Conservation (phyloP, 768 basidiomycete species). For the Boletus pseudo-olivaceus region DNA sequence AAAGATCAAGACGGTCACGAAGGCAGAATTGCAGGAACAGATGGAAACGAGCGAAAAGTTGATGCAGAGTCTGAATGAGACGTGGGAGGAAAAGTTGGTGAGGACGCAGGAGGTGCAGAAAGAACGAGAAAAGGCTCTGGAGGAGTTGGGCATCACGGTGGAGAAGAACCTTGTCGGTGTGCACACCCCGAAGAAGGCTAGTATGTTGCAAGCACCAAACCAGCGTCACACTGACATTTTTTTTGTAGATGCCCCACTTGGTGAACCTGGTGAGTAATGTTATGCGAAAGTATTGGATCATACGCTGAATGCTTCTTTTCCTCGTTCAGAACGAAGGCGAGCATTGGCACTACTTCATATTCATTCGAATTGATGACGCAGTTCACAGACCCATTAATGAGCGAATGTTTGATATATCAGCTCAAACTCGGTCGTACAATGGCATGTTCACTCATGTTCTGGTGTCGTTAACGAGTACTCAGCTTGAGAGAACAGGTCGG, state of each 20-base stretch:
- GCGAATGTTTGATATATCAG: slow-evolving; percentile 91
- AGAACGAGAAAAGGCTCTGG: slow-evolving; percentile 95
- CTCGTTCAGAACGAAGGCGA: slow-evolving; percentile 64
- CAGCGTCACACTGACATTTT: slow-evolving; percentile 9
- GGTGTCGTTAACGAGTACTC: slow-evolving; percentile 8
- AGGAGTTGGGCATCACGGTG: slow-evolving; percentile 96
- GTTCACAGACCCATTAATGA: slow-evolving; percentile 85
- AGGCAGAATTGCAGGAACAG: slow-evolving; percentile 96
- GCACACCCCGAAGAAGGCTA: slow-evolving; percentile 92
- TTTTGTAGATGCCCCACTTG: slow-evolving; percentile 79
- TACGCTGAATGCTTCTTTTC: slow-evolving; percentile 14
- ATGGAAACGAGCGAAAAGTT: slow-evolving; percentile 93
- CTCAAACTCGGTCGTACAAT: slow-evolving; percentile 82
- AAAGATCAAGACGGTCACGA: slow-evolving; percentile 90
- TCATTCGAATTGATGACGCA: slow-evolving; percentile 4
- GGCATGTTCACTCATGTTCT: slow-evolving; percentile 37
- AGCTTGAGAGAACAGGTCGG: slow-evolving; percentile 57
- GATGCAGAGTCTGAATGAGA: slow-evolving; percentile 90
- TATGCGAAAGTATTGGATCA: background rate
- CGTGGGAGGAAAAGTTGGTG: slow-evolving; percentile 92
- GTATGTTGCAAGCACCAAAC: slow-evolving; percentile 3
- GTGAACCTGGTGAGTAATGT: slow-evolving; percentile 77
- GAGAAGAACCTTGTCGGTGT: slow-evolving; percentile 97
- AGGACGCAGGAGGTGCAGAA: slow-evolving; percentile 94
- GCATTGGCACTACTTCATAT: slow-evolving; percentile 14